These are phyloP conservation scores for Zopfochytrium polystomum DNA, from an alignment of 371 early-diverging fungal species.

Conservation along the genomic window DNA sequence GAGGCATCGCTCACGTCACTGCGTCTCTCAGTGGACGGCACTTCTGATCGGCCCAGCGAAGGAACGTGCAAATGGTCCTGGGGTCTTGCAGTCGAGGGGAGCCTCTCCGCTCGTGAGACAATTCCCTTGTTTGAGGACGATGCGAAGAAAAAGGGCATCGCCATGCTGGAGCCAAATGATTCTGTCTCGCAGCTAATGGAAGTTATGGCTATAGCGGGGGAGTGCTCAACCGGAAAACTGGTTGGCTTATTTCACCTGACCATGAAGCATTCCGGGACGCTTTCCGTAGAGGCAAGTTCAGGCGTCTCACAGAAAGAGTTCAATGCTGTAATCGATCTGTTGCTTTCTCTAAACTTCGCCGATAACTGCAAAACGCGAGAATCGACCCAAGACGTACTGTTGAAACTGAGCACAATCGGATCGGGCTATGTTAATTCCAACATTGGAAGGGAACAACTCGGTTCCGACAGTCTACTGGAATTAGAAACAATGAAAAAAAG, in stretches of 20 bases:
- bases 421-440: background rate
- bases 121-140: conserved; percentile 82
- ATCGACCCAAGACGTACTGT: background rate
- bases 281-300: background rate
- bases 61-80: background rate
- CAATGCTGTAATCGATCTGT: background rate
- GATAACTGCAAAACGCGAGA: background rate
- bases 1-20: background rate
- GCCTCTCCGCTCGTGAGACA: conserved; percentile 28
- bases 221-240: conserved; percentile 69
- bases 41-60: too few relatives aligned
- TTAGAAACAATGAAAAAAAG: background rate
- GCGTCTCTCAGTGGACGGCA: background rate
- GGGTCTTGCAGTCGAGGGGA: conserved; percentile 26
- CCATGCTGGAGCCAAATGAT: conserved; percentile 33
- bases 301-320: conserved; percentile 4
- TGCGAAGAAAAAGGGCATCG: conserved; percentile 63
- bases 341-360: background rate
- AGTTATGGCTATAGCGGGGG: conserved; percentile 66
- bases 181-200: conserved; percentile 63
- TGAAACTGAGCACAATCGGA: background rate
- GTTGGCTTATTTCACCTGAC: conserved; percentile 58
- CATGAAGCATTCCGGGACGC: background rate
- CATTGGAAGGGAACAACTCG: background rate
- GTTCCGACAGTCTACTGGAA: too few relatives aligned